phyloP scores from a whole-genome alignment of 192 early-diverging fungal species.

The Jimgerdemannia lactiflua region DNA sequence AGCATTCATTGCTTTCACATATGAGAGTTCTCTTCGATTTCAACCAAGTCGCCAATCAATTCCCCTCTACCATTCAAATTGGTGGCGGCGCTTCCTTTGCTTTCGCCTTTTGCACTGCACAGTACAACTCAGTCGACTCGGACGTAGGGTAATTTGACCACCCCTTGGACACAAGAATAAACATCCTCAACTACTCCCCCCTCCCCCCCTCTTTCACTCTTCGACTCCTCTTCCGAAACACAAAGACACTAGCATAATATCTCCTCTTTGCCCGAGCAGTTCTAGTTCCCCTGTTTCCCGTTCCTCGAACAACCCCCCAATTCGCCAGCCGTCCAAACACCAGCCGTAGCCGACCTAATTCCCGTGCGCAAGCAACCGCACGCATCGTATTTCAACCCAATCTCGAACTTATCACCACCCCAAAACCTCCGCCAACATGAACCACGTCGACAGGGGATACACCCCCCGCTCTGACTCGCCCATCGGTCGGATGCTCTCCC shows the following conservation, averaged over 20 bases:
- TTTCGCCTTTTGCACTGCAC: conserved; percentile 2
- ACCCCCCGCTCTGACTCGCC: conserved; percentile 24
- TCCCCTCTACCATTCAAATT: conserved; percentile 1
- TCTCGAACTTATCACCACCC: background rate
- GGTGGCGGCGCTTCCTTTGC: conserved; percentile 4
- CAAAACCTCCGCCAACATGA: background rate
- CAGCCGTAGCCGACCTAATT: too few relatives aligned
- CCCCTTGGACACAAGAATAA: background rate
- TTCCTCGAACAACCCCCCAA: too few relatives aligned
- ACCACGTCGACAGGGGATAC: conserved; percentile 3
- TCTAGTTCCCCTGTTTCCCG: too few relatives aligned
- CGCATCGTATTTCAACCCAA: too few relatives aligned
- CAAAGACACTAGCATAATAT: too few relatives aligned
- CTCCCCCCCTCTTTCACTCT: background rate
- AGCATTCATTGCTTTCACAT: too few relatives aligned
- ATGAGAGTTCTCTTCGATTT: too few relatives aligned
- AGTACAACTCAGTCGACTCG: background rate
- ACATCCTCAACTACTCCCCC: background rate
- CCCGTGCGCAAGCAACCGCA: too few relatives aligned
- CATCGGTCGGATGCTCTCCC: conserved; percentile 60
- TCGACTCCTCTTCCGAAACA: too few relatives aligned
- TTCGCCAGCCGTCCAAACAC: too few relatives aligned
- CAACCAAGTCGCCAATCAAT: too few relatives aligned
- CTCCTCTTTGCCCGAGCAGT: too few relatives aligned
- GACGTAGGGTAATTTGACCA: background rate